Evolutionary conservation across 768 basidiomycete genomes (phyloP), one percentile per base, ranked within the genome.

Genomic region (Scleroderma bovista): DNA sequence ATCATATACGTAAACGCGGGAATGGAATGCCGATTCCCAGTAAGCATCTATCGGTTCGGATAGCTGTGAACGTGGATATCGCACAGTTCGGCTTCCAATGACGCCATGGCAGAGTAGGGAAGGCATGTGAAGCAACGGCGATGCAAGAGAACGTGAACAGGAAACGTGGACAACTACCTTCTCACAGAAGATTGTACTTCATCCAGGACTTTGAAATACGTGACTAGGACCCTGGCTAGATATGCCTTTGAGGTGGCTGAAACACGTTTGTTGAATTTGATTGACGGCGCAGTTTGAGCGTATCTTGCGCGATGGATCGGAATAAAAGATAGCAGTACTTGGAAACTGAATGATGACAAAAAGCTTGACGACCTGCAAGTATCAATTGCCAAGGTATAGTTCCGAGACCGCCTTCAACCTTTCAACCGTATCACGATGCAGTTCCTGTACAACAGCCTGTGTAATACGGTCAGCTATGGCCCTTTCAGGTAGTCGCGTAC

Each of bases 381-480:
- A 36, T 29, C 54, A 32, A 36, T 44, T 48, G 44, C 56, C 57
- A 59, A 60, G 51, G 53, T 34, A 48, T 45, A 66, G 58, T 37
- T 56, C 58, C 50, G 63, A 54, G n/a, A 57, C 63, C 24, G 56
- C 43, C 46, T 56, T 59, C 23, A 80, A 60, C 55, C 57, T 64
- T 31, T 59, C 54, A 33, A 74, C 48, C 47, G 75, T 76, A 54
- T 77, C 80, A 37, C 66, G 51, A 49, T 78, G 73, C 20, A 84
- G 65, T 57, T 83, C 79, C 53, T 65, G 60, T 36, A 82, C 74
- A 41, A 83, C 70, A 48, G 77, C 77, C 83, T 84, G 57, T n/a
- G 38, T 15, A 45, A 33, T 17, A 22, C 7, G 15, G 48, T 57
- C 23, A 56, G 49, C 22, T 20, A 24, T 12, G 13, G 38, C 20